Evolutionary conservation across 2,329 filamentous ascomycete species (phyloP), one percentile per base, ranked within the genome.

Genomic region (Alternaria panax): DNA sequence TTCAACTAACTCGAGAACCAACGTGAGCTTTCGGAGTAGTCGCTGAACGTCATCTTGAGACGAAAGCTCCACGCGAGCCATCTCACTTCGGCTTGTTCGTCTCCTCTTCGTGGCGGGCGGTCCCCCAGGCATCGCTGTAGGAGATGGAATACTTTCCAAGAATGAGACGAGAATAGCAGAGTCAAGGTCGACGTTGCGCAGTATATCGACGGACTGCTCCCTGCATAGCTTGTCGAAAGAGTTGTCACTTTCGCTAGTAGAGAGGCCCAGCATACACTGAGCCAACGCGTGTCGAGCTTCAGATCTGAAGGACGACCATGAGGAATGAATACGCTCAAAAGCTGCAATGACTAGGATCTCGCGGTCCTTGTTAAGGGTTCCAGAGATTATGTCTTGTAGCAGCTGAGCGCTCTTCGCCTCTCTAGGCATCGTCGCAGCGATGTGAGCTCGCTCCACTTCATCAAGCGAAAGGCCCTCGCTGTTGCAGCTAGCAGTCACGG

Each of bases 1-100:
- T 73, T 98, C 93, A 16, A 98, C 87, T 25, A 98, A 81, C 75
- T 98, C 93, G 36, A 98, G 83, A 11, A 97, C 91, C 72, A 97
- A 88, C 0, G 93, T 97, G 54, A 94, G 86, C 68, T 90, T 90
- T 67, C 88, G 87, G 63, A 97, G 84, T 7, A 89, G 85, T 47
- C 85, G 84, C 64, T 86, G 87, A 28, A 93, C 79, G 71, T 92
- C 88, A 7, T 86, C 83, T 32, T 88, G 87, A 56, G 88, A 85
- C 63, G 88, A 87, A 14, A 85, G 82, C 34, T 86, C 84, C 54
- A 87, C 82, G 46, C 85, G 86, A 54, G 87, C 85, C 65, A 86
- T 85, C 65, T 91, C 90, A 16, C 87, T 89, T 54, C 90, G 87
- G 78, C 91, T 96, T 0, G 88, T 92, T 56, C 92, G 87, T 71